A percentile compares a stretch with the other conserved stretches of the same genome.
phyloP scores from a whole-genome alignment of 139 green algal genomes.

The Microglena sp. region DNA sequence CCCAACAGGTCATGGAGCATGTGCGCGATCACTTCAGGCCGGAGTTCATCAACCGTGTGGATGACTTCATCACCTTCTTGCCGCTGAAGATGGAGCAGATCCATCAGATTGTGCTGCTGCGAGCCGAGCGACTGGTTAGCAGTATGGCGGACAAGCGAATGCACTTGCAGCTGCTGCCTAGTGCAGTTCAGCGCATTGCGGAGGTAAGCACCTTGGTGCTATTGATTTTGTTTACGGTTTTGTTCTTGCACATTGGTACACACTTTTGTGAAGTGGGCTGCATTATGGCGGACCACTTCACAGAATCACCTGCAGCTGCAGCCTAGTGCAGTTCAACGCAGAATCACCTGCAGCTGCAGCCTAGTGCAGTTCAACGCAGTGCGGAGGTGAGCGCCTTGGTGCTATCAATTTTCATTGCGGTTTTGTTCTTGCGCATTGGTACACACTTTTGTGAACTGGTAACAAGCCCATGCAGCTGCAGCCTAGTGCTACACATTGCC shows the following conservation, averaged over 20 bases:
- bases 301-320: too few relatives aligned
- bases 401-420: background rate
- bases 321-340: too few relatives aligned
- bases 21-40: slow-evolving; percentile 75
- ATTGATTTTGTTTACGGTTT: background rate
- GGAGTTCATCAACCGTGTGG: slow-evolving; percentile 93
- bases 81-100: slow-evolving; percentile 62
- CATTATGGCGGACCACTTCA: too few relatives aligned
- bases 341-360: too few relatives aligned
- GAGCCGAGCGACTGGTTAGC: slow-evolving; percentile 28
- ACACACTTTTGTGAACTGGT: too few relatives aligned
- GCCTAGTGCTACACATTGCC: too few relatives aligned
- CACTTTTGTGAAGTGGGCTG: too few relatives aligned
- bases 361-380: slow-evolving; percentile 10
- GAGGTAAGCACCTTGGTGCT: slow-evolving; percentile 63
- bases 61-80: slow-evolving; percentile 98
- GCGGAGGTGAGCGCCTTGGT: slow-evolving; percentile 68
- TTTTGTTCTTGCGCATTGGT: background rate
- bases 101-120: slow-evolving; percentile 69
- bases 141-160: slow-evolving; percentile 86
- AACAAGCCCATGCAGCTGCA: too few relatives aligned
- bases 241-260: background rate
- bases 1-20: slow-evolving; percentile 44
- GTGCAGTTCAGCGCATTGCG: slow-evolving; percentile 22
- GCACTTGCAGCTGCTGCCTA: slow-evolving; percentile 41